Evolutionary conservation across 169 alveolate genomes (phyloP), one percentile per base, ranked within the genome.

Genomic region (Eimeria falciformis): DNA sequence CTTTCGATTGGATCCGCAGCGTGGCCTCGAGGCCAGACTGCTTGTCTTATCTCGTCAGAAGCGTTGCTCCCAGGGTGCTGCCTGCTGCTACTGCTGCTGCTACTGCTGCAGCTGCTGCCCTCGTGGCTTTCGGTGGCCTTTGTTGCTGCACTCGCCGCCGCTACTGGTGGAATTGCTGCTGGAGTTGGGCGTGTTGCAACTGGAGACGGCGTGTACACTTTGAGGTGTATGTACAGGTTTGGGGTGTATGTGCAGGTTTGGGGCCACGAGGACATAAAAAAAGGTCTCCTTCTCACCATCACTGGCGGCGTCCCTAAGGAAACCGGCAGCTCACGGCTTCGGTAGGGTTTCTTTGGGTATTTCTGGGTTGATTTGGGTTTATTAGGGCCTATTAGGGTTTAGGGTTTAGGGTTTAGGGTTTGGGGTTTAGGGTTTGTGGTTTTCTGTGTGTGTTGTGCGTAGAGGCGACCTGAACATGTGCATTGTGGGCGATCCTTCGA

Each of bases 401-500:
- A 58, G 69, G 69, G 69, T 58, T 58, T 58, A 58, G 69, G 69
- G 69, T 58, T 58, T 58, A 58, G 69, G 69, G 69, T 58, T 58
- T 58, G 23, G 5, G 69, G 40, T 66, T 66, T 66, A 29, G 29
- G 73, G 73, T 66, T 66, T 66, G 40, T 58, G 18, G 18, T 58
- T 46, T 66, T 40, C 78, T 62, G 62, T 98, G 79, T 99, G 99
- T 17, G 98, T 98, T 96, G 96, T 97, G 88, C 98, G 97, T 78
- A 98, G 99, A 93, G 99, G 99, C n/a, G 98, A 98, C 94, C 95
- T 99, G 73, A 99, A 99, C 96, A 96, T 98, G 27, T 95, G 99
- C 75, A 96, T 99, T 55, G 97, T 99, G 97, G 99, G 99, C 27
- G 96, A 78, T 91, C 99, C 99, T 27, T 99, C 99, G 25, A 98